Percentiles rank a stretch among this genome's conserved stretches.
Conservation (phyloP, 2,329 filamentous ascomycete species). For the Colletotrichum tofieldiae region DNA sequence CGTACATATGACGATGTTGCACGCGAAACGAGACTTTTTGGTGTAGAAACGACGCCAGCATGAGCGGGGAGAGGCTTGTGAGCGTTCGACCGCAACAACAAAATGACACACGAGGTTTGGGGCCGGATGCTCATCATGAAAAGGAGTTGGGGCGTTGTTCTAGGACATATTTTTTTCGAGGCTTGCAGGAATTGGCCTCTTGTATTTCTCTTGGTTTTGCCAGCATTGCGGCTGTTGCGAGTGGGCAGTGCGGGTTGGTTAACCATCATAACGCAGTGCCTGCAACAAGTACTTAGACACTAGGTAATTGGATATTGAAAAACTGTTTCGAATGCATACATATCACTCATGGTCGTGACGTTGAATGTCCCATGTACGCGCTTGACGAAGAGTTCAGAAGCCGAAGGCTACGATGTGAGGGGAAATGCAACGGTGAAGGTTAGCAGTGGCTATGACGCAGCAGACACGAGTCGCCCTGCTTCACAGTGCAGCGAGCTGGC, state of each 20-base stretch:
- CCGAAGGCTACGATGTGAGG: neutral
- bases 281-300: conserved; percentile 30
- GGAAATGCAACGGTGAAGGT: neutral
- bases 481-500: neutral
- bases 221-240: conserved; percentile 25
- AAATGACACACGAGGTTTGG: neutral
- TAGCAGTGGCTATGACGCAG: neutral
- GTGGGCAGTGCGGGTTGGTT: conserved; percentile 15
- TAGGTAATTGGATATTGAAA: conserved; percentile 25
- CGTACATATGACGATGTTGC: neutral
- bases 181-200: conserved; percentile 17
- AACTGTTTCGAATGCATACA: neutral
- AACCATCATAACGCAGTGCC: conserved; percentile 3
- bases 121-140: conserved; percentile 33
- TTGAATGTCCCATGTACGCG: neutral
- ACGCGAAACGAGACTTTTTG: neutral
- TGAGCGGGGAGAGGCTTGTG: neutral
- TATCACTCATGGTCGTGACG: too few relatives aligned
- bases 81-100: conserved; percentile 17
- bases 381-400: neutral
- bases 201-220: neutral
- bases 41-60: neutral
- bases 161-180: neutral
- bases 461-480: neutral
- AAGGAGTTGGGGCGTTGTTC: conserved; percentile 26